phyloP scores from a whole-genome alignment of 1,284 basidiomycete genomes.

The Hortiboletus rubellus region DNA sequence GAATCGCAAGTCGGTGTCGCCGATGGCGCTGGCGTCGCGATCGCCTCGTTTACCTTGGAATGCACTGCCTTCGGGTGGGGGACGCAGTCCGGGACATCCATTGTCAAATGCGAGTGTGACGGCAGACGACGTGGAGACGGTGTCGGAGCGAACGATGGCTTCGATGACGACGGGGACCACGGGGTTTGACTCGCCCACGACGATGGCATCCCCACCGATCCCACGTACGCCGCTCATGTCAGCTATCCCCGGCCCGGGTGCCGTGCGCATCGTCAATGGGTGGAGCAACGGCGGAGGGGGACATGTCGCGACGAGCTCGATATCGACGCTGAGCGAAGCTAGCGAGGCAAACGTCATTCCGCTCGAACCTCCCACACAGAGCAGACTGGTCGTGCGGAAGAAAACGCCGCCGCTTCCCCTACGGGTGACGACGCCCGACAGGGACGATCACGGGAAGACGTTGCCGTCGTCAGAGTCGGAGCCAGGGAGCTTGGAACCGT shows the following conservation, averaged over 20 bases:
- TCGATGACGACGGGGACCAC: conserved; percentile 11
- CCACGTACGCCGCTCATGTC: conserved; percentile 40
- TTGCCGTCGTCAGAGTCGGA: conserved; percentile 16
- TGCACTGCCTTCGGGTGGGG: conserved; percentile 1
- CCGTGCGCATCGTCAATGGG: conserved; percentile 23
- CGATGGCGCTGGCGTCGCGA: conserved; percentile 62
- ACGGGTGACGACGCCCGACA: conserved; percentile 2
- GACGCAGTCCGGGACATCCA: conserved; percentile 6
- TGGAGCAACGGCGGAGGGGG: not conserved
- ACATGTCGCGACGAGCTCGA: conserved; percentile 33
- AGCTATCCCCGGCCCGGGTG: conserved; percentile 3
- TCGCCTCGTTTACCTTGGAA: conserved; percentile 27
- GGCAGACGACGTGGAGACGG: conserved; percentile 15
- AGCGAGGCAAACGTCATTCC: conserved; percentile 15
- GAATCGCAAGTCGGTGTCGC: conserved; percentile 66
- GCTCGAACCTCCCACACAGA: conserved; percentile 33
- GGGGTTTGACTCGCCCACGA: conserved; percentile 42
- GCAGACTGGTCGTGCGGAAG: conserved; percentile 37
- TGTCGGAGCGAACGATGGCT: conserved; percentile 15
- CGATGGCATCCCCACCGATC: conserved; percentile 43
- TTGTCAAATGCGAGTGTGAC: conserved; percentile 17
- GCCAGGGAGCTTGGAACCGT: conserved; percentile 45
- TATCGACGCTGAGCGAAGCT: conserved; percentile 39
- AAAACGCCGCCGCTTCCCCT: conserved; percentile 38
- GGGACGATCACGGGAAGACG: conserved; percentile 36